Evolutionary conservation across 1,284 basidiomycete genomes (phyloP), one percentile per base, ranked within the genome.

Genomic region (Cutaneotrichosporon sp.): DNA sequence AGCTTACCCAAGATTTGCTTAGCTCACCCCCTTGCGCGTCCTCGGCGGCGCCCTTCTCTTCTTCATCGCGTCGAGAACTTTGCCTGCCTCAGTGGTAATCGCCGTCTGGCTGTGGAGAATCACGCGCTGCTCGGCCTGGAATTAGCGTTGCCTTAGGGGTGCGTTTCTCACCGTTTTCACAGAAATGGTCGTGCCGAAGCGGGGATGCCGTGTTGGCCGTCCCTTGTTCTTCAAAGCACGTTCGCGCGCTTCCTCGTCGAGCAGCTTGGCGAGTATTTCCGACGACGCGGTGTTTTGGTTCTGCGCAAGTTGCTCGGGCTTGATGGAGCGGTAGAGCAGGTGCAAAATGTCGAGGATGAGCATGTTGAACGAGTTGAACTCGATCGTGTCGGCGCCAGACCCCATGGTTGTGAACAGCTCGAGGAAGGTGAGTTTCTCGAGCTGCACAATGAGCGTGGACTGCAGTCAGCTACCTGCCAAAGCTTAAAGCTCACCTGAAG

Each of bases 141-240:
- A 37, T 63, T 55, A 54, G 51, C 22, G 47, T 22, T 43, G 2
- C n/a, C 15, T 12, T 9, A 30, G 44, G 9, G 17, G 9, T 26
- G 14, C 7, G 4, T 3, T 20, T 59, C 67, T 55, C 39, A 72
- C 87, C 83, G 63, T 84, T 58, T 80, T 81, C 46, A 96, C 85
- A 13, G 85, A 76, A 58, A 96, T 85, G 2, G 91, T 94, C 0
- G 92, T 96, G 0, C 92, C 92, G 72, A 97, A 97, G 36, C 92
- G 83, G 21, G 90, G 90, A 74, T 97, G 92, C 23, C 92, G 82
- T 15, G 89, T 87, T n/a, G 83, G 63, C 12, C 64, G 64, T 17
- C 63, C 62, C 34, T 69, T 59, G 14, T 61, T 76, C 13, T 81
- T 68, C 52, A 83, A 77, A 33, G 80, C 78, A 59, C 83, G 84